Conservation (phyloP, 2,329 filamentous ascomycete species). For the Pseudohalonectria lignicola region DNA sequence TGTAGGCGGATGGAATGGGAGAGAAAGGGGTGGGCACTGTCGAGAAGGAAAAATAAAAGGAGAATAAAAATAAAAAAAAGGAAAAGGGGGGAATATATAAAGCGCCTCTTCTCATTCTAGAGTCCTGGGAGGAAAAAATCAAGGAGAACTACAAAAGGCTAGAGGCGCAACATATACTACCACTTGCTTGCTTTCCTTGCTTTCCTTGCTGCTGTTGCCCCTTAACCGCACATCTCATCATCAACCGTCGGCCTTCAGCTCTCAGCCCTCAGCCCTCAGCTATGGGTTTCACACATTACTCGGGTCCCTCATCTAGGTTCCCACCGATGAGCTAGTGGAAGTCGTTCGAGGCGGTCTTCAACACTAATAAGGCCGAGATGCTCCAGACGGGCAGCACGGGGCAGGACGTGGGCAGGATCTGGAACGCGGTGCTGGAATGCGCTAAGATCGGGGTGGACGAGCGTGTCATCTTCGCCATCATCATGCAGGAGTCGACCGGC, state of each 20-base stretch:
- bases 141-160: background rate
- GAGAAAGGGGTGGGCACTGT: no score
- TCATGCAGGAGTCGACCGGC: conserved; percentile 29
- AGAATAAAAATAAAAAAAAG: no score
- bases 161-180: background rate
- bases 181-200: no score
- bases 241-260: background rate
- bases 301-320: conserved; percentile 16
- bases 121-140: no score
- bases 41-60: no score
- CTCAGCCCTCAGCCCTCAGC: background rate
- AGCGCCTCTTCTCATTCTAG: no score
- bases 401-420: conserved; percentile 21
- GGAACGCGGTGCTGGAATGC: conserved; percentile 17
- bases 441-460: conserved; percentile 21
- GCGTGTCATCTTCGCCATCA: conserved; percentile 25
- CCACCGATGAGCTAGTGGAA: conserved; percentile 19
- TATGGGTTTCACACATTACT: conserved; percentile 6
- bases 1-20: no score
- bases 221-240: no score
- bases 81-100: no score
- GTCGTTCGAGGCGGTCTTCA: conserved; percentile 21
- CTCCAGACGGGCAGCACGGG: conserved; percentile 16
- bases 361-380: conserved; percentile 21
- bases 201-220: background rate